phyloP scores from a whole-genome alignment of 169 alveolate genomes.

The Cryptosporidium canis region DNA sequence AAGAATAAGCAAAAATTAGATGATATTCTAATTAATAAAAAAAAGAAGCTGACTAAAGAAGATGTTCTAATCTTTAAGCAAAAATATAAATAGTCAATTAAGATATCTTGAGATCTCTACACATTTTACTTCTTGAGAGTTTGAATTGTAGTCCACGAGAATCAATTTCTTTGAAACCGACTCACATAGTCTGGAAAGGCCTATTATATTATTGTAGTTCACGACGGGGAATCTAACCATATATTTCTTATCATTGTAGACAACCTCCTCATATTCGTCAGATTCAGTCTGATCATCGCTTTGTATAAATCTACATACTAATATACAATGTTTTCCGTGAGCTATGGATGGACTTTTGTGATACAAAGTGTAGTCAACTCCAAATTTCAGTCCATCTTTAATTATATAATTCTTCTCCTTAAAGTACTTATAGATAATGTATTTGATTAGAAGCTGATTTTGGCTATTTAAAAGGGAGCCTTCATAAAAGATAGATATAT shows the following conservation, averaged over 20 bases:
- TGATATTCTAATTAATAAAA: slow-evolving; percentile 28
- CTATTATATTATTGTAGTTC: slow-evolving; percentile 11
- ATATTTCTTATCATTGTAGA: neutral
- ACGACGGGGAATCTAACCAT: neutral
- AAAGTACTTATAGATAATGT: slow-evolving; percentile 13
- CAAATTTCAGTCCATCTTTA: slow-evolving; percentile 44
- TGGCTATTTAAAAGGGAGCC: neutral
- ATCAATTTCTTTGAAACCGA: slow-evolving; percentile 23
- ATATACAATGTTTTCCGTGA: slow-evolving; percentile 17
- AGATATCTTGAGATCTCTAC: slow-evolving; percentile 6
- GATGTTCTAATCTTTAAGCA: slow-evolving; percentile 39
- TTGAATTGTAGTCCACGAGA: neutral
- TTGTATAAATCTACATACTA: slow-evolving; percentile 15
- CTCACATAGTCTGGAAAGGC: slow-evolving; percentile 35
- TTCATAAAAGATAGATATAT: neutral
- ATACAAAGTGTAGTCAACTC: slow-evolving; percentile 37
- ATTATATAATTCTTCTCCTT: slow-evolving; percentile 18
- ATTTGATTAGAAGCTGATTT: neutral
- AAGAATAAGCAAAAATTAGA: slow-evolving; percentile 54
- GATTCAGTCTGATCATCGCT: neutral
- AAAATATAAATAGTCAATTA: slow-evolving; percentile 3
- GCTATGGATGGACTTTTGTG: neutral
- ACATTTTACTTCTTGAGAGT: neutral
- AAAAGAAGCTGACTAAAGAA: slow-evolving; percentile 49
- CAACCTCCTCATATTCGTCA: slow-evolving; percentile 13